phyloP scores from a whole-genome alignment of 495 filamentous ascomycete species.

The Parathielavia hyrcaniae region DNA sequence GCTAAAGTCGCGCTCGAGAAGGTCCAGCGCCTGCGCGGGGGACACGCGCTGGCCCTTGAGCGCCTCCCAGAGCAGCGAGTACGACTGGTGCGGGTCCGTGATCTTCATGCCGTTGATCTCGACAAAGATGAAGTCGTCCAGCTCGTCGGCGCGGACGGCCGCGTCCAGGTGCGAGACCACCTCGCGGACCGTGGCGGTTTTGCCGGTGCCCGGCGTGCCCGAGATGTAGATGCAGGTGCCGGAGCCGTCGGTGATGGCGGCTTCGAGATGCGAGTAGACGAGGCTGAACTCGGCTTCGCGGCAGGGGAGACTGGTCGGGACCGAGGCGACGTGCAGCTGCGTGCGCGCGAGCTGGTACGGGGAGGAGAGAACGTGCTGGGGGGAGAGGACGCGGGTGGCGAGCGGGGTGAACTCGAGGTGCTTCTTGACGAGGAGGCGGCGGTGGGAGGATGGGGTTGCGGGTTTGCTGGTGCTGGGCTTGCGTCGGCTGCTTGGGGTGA shows the following conservation, averaged over 20 bases:
- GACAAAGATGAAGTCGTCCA: constrained; percentile 98
- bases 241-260: constrained; percentile 87
- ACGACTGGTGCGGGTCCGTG: constrained; percentile 94
- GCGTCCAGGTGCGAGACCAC: constrained; percentile 83
- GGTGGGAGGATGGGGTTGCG: constrained; percentile 63
- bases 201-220: constrained; percentile 97
- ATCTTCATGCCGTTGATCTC: constrained; percentile 99
- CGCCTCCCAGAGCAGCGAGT: constrained; percentile 93
- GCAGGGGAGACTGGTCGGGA: constrained; percentile 83
- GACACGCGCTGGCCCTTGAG: constrained; percentile 88
- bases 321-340: constrained; percentile 84
- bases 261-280: constrained; percentile 89
- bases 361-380: constrained; percentile 66
- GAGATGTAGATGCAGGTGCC: constrained; percentile 98
- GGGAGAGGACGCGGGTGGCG: constrained; percentile 77
- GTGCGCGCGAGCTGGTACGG: constrained; percentile 89
- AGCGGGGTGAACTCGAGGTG: constrained; percentile 92
- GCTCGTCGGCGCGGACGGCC: constrained; percentile 78
- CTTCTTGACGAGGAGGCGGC: constrained; percentile 74
- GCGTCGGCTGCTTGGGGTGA: constrained; percentile 35
- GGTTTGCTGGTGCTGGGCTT: constrained; percentile 36
- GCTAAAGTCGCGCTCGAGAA: constrained; percentile 87
- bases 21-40: constrained; percentile 81
- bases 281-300: constrained; percentile 84
- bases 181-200: constrained; percentile 95